These are phyloP conservation scores for Leonotis leonurus DNA, from an alignment of 257 asterid genomes.

Conservation along the genomic window DNA sequence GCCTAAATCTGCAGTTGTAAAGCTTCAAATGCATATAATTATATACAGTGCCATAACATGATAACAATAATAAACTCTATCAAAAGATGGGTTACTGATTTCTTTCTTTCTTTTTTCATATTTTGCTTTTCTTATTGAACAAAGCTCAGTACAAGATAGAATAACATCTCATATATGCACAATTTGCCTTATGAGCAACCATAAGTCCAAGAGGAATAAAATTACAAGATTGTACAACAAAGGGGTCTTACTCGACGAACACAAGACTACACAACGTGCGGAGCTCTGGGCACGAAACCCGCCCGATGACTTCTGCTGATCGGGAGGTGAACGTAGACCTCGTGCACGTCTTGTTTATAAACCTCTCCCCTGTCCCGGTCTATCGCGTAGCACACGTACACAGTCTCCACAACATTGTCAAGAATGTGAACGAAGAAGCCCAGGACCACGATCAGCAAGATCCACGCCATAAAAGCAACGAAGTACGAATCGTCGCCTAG, in stretches of 20 bases:
- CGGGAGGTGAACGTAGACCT: slow-evolving; percentile 89
- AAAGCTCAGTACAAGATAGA: slow-evolving; percentile 17
- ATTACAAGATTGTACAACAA: slow-evolving; percentile 38
- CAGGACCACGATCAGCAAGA: slow-evolving; percentile 53
- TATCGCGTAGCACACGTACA: slow-evolving; percentile 84
- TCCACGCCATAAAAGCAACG: slow-evolving; percentile 69
- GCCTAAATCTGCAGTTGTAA: too few relatives aligned
- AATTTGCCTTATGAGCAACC: slow-evolving; percentile 22
- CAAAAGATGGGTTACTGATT: not conserved
- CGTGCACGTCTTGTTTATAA: slow-evolving; percentile 75
- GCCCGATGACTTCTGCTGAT: slow-evolving; percentile 77
- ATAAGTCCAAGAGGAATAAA: slow-evolving; percentile 21
- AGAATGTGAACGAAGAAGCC: slow-evolving; percentile 69
- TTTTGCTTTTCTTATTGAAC: slow-evolving; percentile 20
- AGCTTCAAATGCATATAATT: too few relatives aligned
- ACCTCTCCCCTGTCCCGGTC: slow-evolving; percentile 92
- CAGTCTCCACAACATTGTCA: slow-evolving; percentile 74
- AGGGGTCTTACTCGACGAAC: not conserved
- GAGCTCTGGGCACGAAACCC: slow-evolving; percentile 46
- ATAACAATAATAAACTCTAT: not conserved
- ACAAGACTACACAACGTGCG: slow-evolving; percentile 39
- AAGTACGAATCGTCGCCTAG: slow-evolving; percentile 72
- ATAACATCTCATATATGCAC: slow-evolving; percentile 36
- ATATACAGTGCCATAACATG: too few relatives aligned
- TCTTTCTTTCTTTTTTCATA: not conserved